Evolutionary conservation across 352 stramenopile genomes (phyloP).

Genomic region (Peronospora tabacina): DNA sequence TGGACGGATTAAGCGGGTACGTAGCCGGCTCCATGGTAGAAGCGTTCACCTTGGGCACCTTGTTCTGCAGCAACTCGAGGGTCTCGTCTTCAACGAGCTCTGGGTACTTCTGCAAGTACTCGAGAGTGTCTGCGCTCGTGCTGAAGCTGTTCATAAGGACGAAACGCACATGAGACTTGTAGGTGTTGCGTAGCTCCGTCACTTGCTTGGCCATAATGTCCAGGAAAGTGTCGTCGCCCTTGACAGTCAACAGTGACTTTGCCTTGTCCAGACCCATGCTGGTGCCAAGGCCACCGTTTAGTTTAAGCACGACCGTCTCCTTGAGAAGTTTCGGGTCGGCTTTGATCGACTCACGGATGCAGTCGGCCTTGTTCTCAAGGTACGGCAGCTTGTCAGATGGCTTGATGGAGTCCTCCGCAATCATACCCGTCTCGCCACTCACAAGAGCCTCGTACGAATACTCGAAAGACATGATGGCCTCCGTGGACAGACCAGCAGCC

Average conservation of each 20-base stretch:
- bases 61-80: constrained; percentile 98
- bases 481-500: constrained; percentile 89
- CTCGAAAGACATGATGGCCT: constrained; percentile 96
- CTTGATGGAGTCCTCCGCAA: constrained; percentile 91
- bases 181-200: constrained; percentile 91
- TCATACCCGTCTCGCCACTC: constrained; percentile 93
- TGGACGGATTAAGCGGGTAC: constrained; percentile 51
- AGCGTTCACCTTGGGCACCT: constrained; percentile 93
- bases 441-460: constrained; percentile 94
- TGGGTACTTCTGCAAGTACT: constrained; percentile 85
- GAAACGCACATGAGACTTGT: constrained; percentile 89
- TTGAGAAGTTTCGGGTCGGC: constrained; percentile 66
- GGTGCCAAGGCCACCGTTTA: constrained; percentile 81
- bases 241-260: constrained; percentile 91
- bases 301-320: constrained; percentile 84
- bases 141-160: constrained; percentile 89
- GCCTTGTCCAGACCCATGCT: constrained; percentile 93
- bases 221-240: constrained; percentile 91
- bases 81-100: constrained; percentile 90
- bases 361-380: constrained; percentile 66
- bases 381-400: constrained; percentile 74
- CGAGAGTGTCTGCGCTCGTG: constrained; percentile 76
- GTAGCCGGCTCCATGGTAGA: constrained; percentile 67
- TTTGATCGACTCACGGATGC: constrained; percentile 69
- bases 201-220: constrained; percentile 88